Percentiles rank a stretch among this genome's conserved stretches.
Evolutionary conservation across 2,329 filamentous ascomycete species (phyloP).

Genomic region (Pseudogymnoascus sp.): DNA sequence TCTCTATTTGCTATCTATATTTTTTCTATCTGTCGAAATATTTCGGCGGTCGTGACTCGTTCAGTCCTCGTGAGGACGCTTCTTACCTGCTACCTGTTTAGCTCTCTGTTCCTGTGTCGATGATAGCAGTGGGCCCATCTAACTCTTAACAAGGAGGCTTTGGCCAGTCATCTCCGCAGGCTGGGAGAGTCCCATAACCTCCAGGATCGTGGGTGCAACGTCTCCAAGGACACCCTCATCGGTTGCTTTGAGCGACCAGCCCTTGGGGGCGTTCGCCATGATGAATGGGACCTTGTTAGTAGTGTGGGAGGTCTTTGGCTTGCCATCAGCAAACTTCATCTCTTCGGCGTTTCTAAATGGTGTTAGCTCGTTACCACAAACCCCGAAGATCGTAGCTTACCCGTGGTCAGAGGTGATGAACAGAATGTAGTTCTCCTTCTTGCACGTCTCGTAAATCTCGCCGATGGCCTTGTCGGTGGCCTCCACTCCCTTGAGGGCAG

Average conservation of each 20-base stretch:
- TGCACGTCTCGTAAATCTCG: constrained; percentile 85
- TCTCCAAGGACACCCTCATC: constrained; percentile 84
- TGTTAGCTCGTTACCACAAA: constrained; percentile 19
- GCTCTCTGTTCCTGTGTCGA: not conserved
- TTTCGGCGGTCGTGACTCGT: not conserved
- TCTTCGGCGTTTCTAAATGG: constrained; percentile 76
- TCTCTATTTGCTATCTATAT: not conserved
- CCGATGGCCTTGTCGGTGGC: constrained; percentile 93
- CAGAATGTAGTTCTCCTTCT: constrained; percentile 84
- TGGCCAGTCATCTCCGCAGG: constrained; percentile 87
- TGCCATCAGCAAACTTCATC: constrained; percentile 94
- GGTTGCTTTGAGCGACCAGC: constrained; percentile 77
- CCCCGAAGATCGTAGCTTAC: constrained; percentile 34
- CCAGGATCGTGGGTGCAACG: constrained; percentile 89
- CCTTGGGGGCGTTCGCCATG: constrained; percentile 92
- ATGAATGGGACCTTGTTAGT: constrained; percentile 97
- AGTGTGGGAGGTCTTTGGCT: constrained; percentile 96
- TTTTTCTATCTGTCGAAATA: not conserved
- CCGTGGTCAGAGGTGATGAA: constrained; percentile 97
- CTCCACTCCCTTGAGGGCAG: constrained; percentile 74
- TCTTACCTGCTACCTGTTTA: constrained; percentile 23
- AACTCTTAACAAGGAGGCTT: constrained; percentile 70
- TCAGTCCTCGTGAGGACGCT: constrained; percentile 26
- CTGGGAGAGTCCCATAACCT: constrained; percentile 82
- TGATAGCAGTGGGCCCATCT: constrained; percentile 18